Evolutionary conservation across 768 basidiomycete genomes (phyloP).

Genomic region (Suillus subalutaceus): DNA sequence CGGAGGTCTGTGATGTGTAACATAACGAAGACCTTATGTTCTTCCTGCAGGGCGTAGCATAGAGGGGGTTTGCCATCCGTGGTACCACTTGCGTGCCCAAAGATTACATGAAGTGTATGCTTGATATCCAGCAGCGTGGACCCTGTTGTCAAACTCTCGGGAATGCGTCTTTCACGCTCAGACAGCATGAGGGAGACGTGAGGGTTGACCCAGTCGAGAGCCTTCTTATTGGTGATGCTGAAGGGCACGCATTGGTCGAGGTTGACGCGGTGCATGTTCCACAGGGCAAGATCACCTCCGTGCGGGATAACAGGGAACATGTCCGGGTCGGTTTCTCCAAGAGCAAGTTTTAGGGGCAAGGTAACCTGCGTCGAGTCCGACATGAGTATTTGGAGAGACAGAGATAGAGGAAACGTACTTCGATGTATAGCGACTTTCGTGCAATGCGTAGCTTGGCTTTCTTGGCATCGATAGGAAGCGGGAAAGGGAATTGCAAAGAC

Average conservation of each 20-base stretch:
- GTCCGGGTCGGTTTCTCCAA: slow-evolving; percentile 18
- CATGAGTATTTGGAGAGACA: no score
- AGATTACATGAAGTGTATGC: slow-evolving; percentile 31
- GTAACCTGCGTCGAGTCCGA: slow-evolving; percentile 21
- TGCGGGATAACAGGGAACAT: slow-evolving; percentile 32
- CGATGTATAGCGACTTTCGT: slow-evolving; percentile 55
- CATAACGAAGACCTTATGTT: neutral
- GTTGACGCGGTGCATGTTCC: slow-evolving; percentile 45
- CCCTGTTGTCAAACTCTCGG: slow-evolving; percentile 19
- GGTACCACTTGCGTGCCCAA: slow-evolving; percentile 30
- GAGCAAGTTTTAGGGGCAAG: slow-evolving; percentile 18
- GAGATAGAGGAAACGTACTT: slow-evolving; percentile 24
- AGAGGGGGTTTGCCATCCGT: slow-evolving; percentile 18
- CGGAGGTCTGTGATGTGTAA: neutral
- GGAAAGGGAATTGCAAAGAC: slow-evolving; percentile 37
- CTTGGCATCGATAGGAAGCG: slow-evolving; percentile 45
- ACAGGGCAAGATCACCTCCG: slow-evolving; percentile 19
- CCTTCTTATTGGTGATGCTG: slow-evolving; percentile 18
- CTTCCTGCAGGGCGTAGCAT: slow-evolving; percentile 1
- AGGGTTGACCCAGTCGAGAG: slow-evolving; percentile 34
- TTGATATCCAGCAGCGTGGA: slow-evolving; percentile 35
- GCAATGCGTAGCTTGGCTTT: slow-evolving; percentile 48
- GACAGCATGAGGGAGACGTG: slow-evolving; percentile 38
- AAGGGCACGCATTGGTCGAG: slow-evolving; percentile 39
- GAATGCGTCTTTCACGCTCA: slow-evolving; percentile 26